Percentiles rank a stretch among this genome's conserved stretches.
These are phyloP conservation scores for Polyplosphaeria fusca DNA, from an alignment of 495 filamentous ascomycete genomes.

Conservation along the genomic window DNA sequence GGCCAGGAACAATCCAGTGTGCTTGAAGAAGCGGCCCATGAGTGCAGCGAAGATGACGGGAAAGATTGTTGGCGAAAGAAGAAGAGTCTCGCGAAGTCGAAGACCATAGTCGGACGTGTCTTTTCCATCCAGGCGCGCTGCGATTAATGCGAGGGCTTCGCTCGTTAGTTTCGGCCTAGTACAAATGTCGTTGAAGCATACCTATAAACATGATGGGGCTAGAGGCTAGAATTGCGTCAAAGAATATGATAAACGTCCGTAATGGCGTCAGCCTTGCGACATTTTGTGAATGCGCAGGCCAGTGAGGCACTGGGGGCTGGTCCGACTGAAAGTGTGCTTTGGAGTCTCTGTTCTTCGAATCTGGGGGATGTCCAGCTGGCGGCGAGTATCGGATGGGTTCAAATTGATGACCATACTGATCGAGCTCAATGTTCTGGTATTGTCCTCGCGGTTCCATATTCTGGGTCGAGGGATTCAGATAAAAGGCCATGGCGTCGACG, in stretches of 20 bases:
- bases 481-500: not conserved
- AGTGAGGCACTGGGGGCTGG: conserved; percentile 2
- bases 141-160: conserved; percentile 18
- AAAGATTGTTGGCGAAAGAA: conserved; percentile 25
- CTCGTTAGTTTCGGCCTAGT: not conserved
- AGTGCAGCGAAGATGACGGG: conserved; percentile 26
- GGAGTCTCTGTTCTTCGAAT: not conserved
- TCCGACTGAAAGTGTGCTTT: not conserved
- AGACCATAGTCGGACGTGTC: conserved; percentile 12
- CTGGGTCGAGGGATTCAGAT: not conserved
- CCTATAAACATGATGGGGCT: conserved; percentile 23
- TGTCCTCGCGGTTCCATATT: not conserved
- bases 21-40: conserved; percentile 24
- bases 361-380: conserved; percentile 12
- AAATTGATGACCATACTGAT: not conserved
- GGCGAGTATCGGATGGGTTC: conserved; percentile 2
- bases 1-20: conserved; percentile 13
- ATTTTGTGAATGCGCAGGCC: conserved; percentile 9
- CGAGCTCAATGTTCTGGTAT: conserved; percentile 3
- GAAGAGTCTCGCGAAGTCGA: conserved; percentile 4
- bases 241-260: conserved; percentile 14
- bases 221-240: conserved; percentile 18
- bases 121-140: conserved; percentile 15
- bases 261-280: conserved; percentile 9
- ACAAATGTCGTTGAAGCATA: not conserved